Evolutionary conservation across 805 yeast species (phyloP).

Genomic region (baker's yeast (Saccharomyces cerevisiae)): DNA sequence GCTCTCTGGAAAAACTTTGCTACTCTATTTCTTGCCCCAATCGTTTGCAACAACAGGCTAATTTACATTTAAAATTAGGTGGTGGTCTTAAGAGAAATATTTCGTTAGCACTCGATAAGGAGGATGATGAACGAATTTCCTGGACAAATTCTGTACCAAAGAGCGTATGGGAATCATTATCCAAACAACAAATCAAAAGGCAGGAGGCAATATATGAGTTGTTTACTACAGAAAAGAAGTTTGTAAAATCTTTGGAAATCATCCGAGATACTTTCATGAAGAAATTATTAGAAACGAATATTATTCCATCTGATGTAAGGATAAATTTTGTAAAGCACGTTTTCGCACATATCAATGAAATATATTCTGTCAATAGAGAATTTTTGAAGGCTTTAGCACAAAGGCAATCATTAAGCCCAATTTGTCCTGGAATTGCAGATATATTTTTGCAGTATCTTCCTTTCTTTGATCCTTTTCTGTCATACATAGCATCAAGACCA

Average conservation of each 20-base stretch:
- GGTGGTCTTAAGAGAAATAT: constrained; percentile 70
- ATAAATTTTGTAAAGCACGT: constrained; percentile 84
- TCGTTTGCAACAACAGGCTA: constrained; percentile 88
- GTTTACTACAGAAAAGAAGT: constrained; percentile 85
- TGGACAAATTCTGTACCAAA: constrained; percentile 89
- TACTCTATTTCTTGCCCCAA: constrained; percentile 96
- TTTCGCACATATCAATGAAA: constrained; percentile 76
- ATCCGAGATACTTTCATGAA: constrained; percentile 86
- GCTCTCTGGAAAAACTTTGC: constrained; percentile 79
- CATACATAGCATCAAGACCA: constrained; percentile 85
- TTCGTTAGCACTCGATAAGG: constrained; percentile 34
- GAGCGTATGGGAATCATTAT: constrained; percentile 63
- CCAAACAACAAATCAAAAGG: constrained; percentile 74
- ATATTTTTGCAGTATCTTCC: constrained; percentile 73
- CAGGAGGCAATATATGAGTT: constrained; percentile 91
- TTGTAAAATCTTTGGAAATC: constrained; percentile 86
- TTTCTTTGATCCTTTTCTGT: constrained; percentile 78
- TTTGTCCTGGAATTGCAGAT: constrained; percentile 77
- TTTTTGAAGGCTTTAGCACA: constrained; percentile 81
- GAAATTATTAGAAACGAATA: constrained; percentile 74
- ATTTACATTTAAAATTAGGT: constrained; percentile 78
- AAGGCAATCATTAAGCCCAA: constrained; percentile 74
- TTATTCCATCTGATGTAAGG: constrained; percentile 76
- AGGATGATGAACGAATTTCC: constrained; percentile 42
- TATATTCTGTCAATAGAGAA: constrained; percentile 67